Evolutionary conservation across 2,329 filamentous ascomycete genomes (phyloP), one percentile per base, ranked within the genome.

Genomic region (Clarireedia homoeocarpa): DNA sequence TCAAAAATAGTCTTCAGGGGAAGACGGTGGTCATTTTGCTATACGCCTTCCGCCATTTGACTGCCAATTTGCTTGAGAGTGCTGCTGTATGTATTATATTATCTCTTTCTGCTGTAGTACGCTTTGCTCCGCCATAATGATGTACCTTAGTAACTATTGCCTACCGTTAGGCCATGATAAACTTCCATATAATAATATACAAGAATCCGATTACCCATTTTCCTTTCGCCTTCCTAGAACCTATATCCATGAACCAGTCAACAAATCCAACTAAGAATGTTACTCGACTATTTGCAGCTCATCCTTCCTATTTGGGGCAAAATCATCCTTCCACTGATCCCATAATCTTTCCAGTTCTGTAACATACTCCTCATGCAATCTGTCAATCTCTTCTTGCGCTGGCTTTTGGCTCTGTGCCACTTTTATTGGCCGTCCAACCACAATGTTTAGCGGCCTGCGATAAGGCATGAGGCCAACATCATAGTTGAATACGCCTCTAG

Each of bases 391-490:
- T 6, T 77, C 78, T 58, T 86, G 81, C 24, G 85, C 80, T 1
- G 92, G 88, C 59, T 84, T 82, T 36, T 80, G 74, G 20, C 78
- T 73, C 59, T 79, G 75, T 50, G 78, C 71, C 5, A 96, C 86
- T 60, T 77, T 76, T 59, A 96, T 90, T 0, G 92, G 91, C 52
- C 81, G 79, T 3, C 92, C 92, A 14, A 96, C 88, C 12, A 99
- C 91, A 48, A 96, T 83, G 68, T 97, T 94, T 58, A 99, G 76
- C 10, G 90, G 86, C 51, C 85, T 79, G 12, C 94, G 84, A 71
- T 96, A 97, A 0, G 94, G 94, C 89, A 97, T 91, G 65, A 97
- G 75, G 4, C 94, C 94, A 14, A 96, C 89, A 70, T 99, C 94
- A 69, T 99, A 97, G 71, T 99, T 99, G 74, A 97, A 96, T 42